Evolutionary conservation across 1,284 basidiomycete genomes (phyloP), one percentile per base, ranked within the genome.

Genomic region (Apiotrichum mycotoxinovorans): DNA sequence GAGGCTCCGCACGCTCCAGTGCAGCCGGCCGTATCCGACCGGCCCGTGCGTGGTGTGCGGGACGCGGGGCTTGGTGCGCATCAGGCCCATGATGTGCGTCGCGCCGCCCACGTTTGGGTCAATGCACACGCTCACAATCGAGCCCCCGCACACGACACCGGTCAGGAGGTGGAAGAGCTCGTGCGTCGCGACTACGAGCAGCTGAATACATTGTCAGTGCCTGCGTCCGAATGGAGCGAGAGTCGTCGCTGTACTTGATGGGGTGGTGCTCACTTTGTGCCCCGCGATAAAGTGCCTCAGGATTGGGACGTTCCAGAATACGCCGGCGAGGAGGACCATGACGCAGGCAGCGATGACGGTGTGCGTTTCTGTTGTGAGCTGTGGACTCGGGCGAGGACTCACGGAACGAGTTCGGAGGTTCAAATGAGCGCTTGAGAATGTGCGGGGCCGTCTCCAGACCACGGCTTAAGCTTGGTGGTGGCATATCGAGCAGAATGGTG

Each of bases 21-120:
- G 71, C 37, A 66, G 58, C 55, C 71, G 68, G 15, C 66, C 60
- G 51, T 66, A 69, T 15, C 2, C 12, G 34, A n/a, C 4, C 18
- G 50, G 15, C 23, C 8, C 27, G 30, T n/a, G 22, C 25, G 37
- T n/a, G 17, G 15, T 10, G 25, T 23, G 12, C 10, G 33, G 22
- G 14, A 52, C 22, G 9, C 51, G 41, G 17, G 51, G 51, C 23
- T 35, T 20, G 12, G 27, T 37, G 20, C 71, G 63, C 63, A 76
- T 70, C 10, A 77, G 64, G 3, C 69, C 66, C 57, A 67, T 66
- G 26, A 78, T 67, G 50, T 67, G 66, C 0, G 73, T 76, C 14
- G 69, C 66, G 2, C 77, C 77, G 14, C 77, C 76, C 12, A 69
- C 64, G 51, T 77, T 77, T 4, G 77, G 77, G 53, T 78, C 76